These are phyloP conservation scores for Solanum sparsipilum DNA, from an alignment of 257 asterid species.

Conservation along the genomic window DNA sequence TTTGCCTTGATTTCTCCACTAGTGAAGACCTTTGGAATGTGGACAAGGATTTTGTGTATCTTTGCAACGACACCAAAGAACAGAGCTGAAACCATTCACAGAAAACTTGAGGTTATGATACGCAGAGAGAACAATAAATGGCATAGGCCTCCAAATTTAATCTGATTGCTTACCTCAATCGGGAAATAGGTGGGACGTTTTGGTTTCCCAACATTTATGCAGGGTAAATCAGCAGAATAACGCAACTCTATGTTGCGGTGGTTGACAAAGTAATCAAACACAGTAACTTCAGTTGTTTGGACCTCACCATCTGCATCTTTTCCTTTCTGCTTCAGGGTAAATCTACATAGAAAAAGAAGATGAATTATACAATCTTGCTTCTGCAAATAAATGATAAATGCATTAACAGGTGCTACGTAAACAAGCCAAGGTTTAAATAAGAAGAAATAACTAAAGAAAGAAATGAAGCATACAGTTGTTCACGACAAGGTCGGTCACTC, in stretches of 20 bases:
- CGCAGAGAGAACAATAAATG: background rate
- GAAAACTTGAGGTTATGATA: background rate
- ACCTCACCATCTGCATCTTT: conserved; percentile 51
- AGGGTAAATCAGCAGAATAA: conserved; percentile 79
- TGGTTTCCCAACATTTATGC: conserved; percentile 88
- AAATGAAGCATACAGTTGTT: conserved; percentile 37
- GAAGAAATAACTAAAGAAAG: background rate
- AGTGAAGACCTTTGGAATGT: conserved; percentile 68
- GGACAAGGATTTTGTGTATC: conserved; percentile 71
- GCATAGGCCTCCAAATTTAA: background rate
- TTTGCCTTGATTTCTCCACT: conserved; percentile 85
- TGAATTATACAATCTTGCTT: background rate
- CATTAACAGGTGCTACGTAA: background rate
- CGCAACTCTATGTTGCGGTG: conserved; percentile 60
- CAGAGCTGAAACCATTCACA: conserved; percentile 39
- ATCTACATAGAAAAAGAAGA: conserved; percentile 25
- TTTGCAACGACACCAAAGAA: conserved; percentile 63
- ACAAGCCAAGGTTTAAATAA: background rate
- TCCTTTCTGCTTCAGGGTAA: conserved; percentile 50
- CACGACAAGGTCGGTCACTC: conserved; percentile 62
- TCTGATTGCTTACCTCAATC: conserved; percentile 39
- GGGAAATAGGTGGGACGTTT: conserved; percentile 82
- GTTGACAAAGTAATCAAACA: conserved; percentile 79
- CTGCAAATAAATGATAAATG: background rate
- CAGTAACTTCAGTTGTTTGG: conserved; percentile 49